Base-by-base conservation (phyloP, 2,329 filamentous ascomycete genomes). In the Monilinia polystroma region DNA sequence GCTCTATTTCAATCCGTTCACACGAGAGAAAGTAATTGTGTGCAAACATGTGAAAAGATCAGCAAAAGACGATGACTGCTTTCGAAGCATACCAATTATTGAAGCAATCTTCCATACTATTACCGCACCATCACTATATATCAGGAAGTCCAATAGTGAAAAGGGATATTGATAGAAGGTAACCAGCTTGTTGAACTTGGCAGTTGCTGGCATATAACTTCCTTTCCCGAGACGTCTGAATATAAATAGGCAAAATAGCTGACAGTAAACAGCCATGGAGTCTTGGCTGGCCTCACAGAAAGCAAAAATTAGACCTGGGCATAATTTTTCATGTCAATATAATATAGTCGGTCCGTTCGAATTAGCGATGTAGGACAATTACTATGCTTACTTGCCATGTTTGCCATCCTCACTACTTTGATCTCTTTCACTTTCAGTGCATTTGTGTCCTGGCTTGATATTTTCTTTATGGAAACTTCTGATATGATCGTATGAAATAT, bases 331-430 rank as follows among this genome's bases (percentile, higher is more conserved):
- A 54, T 58, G 54, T 59, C 43, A n/a, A 47, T 35, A 11, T 26
- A 32, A 47, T 32, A 11, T 65, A 38, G 52, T 59, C 20, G 41
- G 63, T 43, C n/a, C 35, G 49, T 32, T 41, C 60, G 29, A 18
- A 54, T 54, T 41, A 63, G 60, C 60, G 49, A 54, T n/a, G 60
- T 54, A 43, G 47, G 60, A 63, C 60, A 32, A 60, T 49, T 18
- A 51, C 2, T 60, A 29, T 60, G 58, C 58, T 60, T 51, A 26
- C 45, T 59, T 49, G 29, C 20, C 43, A 49, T 49, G 43, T 49
- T 35, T 49, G 29, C 29, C 29, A 7, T 60, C 32, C 16, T 49
- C n/a, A 26, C 32, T 38, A 51, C n/a, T 14, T 38, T 14, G 8
- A 26, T 26, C 8, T 26, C 45, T 26, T 51, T 60, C 45, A 51